Conservation (phyloP, 1,139 yeast genomes). For the Lodderomyces margitis region DNA sequence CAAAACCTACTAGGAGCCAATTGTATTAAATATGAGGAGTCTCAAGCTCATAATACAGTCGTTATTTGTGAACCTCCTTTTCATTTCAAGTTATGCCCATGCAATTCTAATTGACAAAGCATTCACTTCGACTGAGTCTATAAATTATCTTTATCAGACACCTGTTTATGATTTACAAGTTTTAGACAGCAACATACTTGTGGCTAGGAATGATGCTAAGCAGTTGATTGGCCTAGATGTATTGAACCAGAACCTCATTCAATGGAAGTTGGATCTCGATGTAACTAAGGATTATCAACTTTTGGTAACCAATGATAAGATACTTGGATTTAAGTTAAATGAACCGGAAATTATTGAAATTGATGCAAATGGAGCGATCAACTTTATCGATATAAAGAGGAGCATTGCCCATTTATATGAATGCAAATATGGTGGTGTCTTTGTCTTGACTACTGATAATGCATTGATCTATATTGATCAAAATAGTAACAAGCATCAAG, state of each 20-base stretch:
- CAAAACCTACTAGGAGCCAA: too few species aligned
- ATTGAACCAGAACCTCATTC: constrained; percentile 9
- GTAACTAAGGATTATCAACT: constrained; percentile 3
- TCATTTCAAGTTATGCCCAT: constrained; percentile 4
- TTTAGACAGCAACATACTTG: constrained; percentile 10
- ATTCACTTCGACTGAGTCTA: constrained; percentile 32
- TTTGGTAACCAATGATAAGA: constrained; percentile 5
- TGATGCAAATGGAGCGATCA: constrained; percentile 10
- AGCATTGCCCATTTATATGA: constrained; percentile 7
- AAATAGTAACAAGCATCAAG: neutral
- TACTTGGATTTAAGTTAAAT: constrained; percentile 8
- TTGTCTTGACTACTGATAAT: constrained; percentile 20
- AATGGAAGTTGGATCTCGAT: constrained; percentile 18
- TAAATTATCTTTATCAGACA: constrained; percentile 21
- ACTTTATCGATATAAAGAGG: constrained; percentile 6
- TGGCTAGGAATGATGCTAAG: constrained; percentile 26
- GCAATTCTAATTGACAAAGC: constrained; percentile 37
- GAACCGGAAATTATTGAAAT: constrained; percentile 10
- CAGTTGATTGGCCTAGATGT: constrained; percentile 27
- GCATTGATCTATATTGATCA: constrained; percentile 11
- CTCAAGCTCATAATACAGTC: neutral
- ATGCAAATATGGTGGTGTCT: constrained; percentile 19
- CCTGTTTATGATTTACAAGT: constrained; percentile 15
- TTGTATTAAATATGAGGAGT: neutral
- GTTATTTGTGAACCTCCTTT: neutral